These are phyloP conservation scores for Cladorrhinum sp. DNA, from an alignment of 2,329 filamentous ascomycete genomes.

Conservation along the genomic window DNA sequence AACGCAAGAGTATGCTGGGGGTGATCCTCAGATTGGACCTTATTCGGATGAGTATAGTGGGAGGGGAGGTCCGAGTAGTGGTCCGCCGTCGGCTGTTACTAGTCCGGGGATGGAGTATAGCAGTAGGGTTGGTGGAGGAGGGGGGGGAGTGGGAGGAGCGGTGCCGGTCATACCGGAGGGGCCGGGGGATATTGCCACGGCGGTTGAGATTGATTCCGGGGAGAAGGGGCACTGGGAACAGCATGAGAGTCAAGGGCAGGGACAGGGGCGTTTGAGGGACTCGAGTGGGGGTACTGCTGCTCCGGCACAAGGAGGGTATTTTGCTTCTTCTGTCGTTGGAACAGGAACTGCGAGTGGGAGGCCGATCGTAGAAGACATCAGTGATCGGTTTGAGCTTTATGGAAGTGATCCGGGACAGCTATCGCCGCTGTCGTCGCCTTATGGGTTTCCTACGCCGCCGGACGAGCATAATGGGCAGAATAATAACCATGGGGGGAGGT, in stretches of 20 bases:
- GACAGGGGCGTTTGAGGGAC: neutral
- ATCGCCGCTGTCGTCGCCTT: conserved; percentile 14
- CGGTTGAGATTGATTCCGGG: conserved; percentile 53
- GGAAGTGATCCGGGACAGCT: conserved; percentile 33
- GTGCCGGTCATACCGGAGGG: conserved; percentile 44
- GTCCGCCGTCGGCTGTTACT: conserved; percentile 23
- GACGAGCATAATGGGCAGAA: conserved; percentile 1
- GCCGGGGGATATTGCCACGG: conserved; percentile 48
- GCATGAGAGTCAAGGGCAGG: neutral
- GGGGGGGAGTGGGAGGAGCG: no score
- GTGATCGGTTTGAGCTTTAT: conserved; percentile 43
- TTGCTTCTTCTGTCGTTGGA: neutral
- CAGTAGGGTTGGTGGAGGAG: neutral
- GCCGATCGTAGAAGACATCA: conserved; percentile 18
- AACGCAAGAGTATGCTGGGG: conserved; percentile 44
- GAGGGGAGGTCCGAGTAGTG: neutral
- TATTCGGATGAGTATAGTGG: conserved; percentile 39
- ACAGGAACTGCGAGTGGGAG: neutral
- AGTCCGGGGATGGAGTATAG: conserved; percentile 32
- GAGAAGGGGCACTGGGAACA: neutral
- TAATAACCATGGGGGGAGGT: neutral
- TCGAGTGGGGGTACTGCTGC: neutral
- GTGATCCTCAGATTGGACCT: conserved; percentile 44
- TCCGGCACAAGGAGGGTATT: neutral
- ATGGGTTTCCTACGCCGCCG: conserved; percentile 6